Evolutionary conservation across 129 eudicot species (phyloP), one percentile per base, ranked within the genome.

Genomic region (Glebionis coronaria): DNA sequence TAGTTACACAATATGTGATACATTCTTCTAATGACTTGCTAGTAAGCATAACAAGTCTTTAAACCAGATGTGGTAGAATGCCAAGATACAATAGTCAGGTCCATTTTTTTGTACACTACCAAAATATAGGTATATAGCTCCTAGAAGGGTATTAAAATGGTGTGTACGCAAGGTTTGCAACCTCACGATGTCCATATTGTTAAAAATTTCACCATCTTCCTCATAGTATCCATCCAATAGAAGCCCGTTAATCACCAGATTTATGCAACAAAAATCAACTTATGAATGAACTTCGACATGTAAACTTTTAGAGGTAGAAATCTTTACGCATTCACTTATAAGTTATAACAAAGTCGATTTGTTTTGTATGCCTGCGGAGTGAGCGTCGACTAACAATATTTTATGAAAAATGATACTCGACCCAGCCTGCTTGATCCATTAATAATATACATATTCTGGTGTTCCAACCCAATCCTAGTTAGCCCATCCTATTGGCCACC

Each of bases 101-200:
- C 79, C 58, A 75, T 28, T 29, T 2, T 19, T 75, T 71, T 65
- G 78, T 72, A 78, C 68, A 61, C 71, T 69, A 69, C 57, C 60
- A 74, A 56, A n/a, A n/a, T n/a, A n/a, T n/a, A n/a, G n/a, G n/a
- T 31, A 46, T 65, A 68, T 27, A 20, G 49, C 29, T 77, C 69
- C 79, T 63, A 61, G 56, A 72, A 60, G 45, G 44, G 76, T 74
- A 82, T 79, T 68, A 77, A 80, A 82, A 81, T 56, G 61, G 65
- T 72, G 71, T 57, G 56, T 53, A 73, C 60, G 54, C 75, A 21
- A n/a, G 19, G 0, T 67, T 56, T 67, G 35, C 65, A 57, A 52
- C 74, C 4, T 85, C 76, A 88, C 61, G n/a, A 92, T 92, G 80
- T 92, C 98, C 96, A 92, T 88, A 70, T 73, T 83, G n/a, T 88